These are phyloP conservation scores for Oxytropis ochrocephala DNA, from an alignment of 306 rosid species.

Conservation along the genomic window DNA sequence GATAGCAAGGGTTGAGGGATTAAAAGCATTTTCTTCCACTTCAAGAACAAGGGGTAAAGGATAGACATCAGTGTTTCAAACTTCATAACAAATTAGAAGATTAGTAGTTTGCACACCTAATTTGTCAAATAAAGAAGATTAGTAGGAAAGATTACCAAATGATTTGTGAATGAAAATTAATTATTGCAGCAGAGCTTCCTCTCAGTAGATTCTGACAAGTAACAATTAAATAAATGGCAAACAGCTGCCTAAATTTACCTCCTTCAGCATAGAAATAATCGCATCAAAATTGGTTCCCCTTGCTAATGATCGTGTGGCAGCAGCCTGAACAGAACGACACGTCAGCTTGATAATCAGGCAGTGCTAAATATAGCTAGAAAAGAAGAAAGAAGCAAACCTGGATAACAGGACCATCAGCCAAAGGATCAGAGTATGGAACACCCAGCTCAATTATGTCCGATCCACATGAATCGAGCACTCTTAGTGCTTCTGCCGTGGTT, in stretches of 20 bases:
- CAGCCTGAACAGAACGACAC: constrained; percentile 58
- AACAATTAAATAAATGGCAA: neutral
- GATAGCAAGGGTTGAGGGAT: neutral
- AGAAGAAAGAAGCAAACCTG: constrained; percentile 48
- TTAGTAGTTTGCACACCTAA: neutral
- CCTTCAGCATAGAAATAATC: constrained; percentile 75
- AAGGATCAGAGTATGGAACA: constrained; percentile 90
- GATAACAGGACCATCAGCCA: constrained; percentile 98
- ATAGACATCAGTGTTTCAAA: constrained; percentile 11
- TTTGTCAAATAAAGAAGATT: neutral
- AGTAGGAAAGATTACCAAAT: neutral
- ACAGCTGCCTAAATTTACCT: constrained; percentile 42
- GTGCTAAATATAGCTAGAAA: neutral
- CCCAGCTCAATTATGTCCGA: constrained; percentile 94
- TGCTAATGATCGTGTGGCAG: constrained; percentile 83
- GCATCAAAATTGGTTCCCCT: constrained; percentile 68
- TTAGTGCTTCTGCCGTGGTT: constrained; percentile 83
- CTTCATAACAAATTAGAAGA: neutral
- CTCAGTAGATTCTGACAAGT: neutral
- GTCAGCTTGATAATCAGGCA: constrained; percentile 21
- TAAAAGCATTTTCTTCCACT: neutral
- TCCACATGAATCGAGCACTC: constrained; percentile 77
- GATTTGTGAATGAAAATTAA: neutral
- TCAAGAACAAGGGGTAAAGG: neutral
- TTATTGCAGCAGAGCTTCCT: neutral